Percentiles rank a stretch among this genome's conserved stretches.
These are phyloP conservation scores for Hyaloscypha hepaticicola DNA, from an alignment of 495 filamentous ascomycete genomes.

Conservation along the genomic window DNA sequence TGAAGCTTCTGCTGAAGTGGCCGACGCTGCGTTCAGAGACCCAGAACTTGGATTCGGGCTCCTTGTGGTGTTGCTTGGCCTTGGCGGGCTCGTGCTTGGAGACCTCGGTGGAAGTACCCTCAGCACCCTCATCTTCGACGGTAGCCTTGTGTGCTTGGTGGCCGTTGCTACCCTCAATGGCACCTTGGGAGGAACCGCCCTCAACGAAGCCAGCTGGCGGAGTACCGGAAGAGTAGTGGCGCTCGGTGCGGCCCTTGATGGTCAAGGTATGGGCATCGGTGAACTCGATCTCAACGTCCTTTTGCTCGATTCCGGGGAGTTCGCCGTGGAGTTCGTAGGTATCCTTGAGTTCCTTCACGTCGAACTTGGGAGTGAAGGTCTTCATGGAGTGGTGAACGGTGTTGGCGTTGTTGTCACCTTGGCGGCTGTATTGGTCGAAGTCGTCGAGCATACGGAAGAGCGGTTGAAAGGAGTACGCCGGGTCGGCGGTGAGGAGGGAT, in stretches of 20 bases:
- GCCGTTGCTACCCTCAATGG: constrained; percentile 41
- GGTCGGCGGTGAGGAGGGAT: constrained; percentile 43
- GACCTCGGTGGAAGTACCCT: constrained; percentile 11
- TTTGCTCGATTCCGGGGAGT: constrained; percentile 77
- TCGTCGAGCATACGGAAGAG: constrained; percentile 79
- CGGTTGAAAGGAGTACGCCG: constrained; percentile 51
- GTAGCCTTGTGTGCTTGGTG: constrained; percentile 47
- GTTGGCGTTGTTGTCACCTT: constrained; percentile 5
- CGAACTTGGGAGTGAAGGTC: constrained; percentile 71
- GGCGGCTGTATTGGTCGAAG: constrained; percentile 57
- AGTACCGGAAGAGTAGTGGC: constrained; percentile 47
- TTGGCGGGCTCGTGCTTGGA: constrained; percentile 21
- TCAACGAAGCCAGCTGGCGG: constrained; percentile 40
- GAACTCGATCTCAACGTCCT: constrained; percentile 82
- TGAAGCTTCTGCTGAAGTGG: constrained; percentile 76
- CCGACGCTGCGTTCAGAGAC: constrained; percentile 77
- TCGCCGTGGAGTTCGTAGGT: constrained; percentile 84
- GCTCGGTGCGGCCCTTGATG: constrained; percentile 68
- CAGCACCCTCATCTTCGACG: constrained; percentile 57
- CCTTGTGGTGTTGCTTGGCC: constrained; percentile 6
- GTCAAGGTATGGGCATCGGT: constrained; percentile 73
- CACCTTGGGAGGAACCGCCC: constrained; percentile 26
- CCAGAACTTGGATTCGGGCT: constrained; percentile 65
- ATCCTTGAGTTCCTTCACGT: constrained; percentile 67
- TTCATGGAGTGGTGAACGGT: background rate